Conservation (phyloP, 495 filamentous ascomycete genomes). For the Penicillium longicatenatum region DNA sequence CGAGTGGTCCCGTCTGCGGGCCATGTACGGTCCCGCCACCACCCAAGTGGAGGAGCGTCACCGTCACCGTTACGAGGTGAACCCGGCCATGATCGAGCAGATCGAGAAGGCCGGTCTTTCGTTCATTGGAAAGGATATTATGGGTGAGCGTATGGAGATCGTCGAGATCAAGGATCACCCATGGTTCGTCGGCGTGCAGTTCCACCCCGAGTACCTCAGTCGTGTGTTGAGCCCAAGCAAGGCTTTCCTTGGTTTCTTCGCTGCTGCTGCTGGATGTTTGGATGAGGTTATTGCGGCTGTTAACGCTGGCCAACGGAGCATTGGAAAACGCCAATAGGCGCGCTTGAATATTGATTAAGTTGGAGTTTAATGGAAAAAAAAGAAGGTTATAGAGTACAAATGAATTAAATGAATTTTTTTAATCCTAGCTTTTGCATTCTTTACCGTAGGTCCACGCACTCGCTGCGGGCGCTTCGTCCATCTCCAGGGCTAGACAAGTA, state of each 20-base stretch:
- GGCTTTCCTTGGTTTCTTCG: slow-evolving; percentile 85
- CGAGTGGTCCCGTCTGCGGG: slow-evolving; percentile 79
- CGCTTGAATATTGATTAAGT: slow-evolving; percentile 3
- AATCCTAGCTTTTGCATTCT: neutral
- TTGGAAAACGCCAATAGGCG: slow-evolving; percentile 11
- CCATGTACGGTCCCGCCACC: slow-evolving; percentile 60
- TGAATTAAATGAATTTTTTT: slow-evolving; percentile 3
- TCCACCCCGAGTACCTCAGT: slow-evolving; percentile 81
- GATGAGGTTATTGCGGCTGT: slow-evolving; percentile 44
- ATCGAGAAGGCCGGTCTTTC: slow-evolving; percentile 37
- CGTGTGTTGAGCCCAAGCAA: slow-evolving; percentile 73
- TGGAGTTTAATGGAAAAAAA: slow-evolving; percentile 3
- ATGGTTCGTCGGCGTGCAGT: slow-evolving; percentile 89
- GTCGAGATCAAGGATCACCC: slow-evolving; percentile 88
- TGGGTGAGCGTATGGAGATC: slow-evolving; percentile 85
- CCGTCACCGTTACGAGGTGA: slow-evolving; percentile 50
- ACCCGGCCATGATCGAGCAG: slow-evolving; percentile 39
- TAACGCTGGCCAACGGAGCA: slow-evolving; percentile 9
- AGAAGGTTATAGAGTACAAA: slow-evolving; percentile 5
- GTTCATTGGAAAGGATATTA: slow-evolving; percentile 73
- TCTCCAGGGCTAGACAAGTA: too few relatives aligned
- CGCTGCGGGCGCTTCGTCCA: too few relatives aligned
- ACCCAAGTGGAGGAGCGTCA: slow-evolving; percentile 49
- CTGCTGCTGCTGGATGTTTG: slow-evolving; percentile 67
- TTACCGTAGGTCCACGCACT: neutral